These are phyloP conservation scores for Phytophthora macrochlamydospora DNA, from an alignment of 352 stramenopile genomes.

Conservation along the genomic window DNA sequence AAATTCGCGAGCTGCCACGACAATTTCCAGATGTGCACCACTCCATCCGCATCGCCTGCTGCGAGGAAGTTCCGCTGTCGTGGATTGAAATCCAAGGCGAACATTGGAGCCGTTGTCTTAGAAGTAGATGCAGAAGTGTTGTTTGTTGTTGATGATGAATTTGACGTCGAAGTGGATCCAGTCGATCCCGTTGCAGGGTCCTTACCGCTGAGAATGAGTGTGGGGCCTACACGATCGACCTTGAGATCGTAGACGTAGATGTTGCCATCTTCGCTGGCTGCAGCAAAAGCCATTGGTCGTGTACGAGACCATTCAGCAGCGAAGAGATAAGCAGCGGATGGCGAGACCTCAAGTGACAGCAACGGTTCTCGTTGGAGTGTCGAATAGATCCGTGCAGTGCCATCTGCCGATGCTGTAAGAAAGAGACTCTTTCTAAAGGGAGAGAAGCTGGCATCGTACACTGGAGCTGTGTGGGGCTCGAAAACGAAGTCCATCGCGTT, in stretches of 20 bases:
- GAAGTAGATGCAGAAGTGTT: neutral
- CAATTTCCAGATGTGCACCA: slow-evolving; percentile 86
- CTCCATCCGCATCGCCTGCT: slow-evolving; percentile 60
- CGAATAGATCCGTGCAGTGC: slow-evolving; percentile 79
- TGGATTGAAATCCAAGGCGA: slow-evolving; percentile 80
- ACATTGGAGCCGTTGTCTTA: slow-evolving; percentile 45
- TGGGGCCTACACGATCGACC: slow-evolving; percentile 47
- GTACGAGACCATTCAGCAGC: slow-evolving; percentile 77
- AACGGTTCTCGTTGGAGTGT: slow-evolving; percentile 67
- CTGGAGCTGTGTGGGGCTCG: slow-evolving; percentile 68
- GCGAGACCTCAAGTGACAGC: slow-evolving; percentile 66
- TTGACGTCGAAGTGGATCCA: slow-evolving; percentile 11
- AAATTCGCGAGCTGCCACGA: slow-evolving; percentile 83
- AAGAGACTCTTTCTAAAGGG: slow-evolving; percentile 87
- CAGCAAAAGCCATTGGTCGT: slow-evolving; percentile 74
- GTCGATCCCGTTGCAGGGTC: slow-evolving; percentile 26
- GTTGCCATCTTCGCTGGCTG: slow-evolving; percentile 72
- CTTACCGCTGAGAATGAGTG: slow-evolving; percentile 47
- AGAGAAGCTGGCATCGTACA: slow-evolving; percentile 83
- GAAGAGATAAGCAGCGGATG: slow-evolving; percentile 76
- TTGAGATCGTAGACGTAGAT: slow-evolving; percentile 84
- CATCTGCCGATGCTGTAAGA: slow-evolving; percentile 78
- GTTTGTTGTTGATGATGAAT: slow-evolving; percentile 15
- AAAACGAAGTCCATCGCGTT: slow-evolving; percentile 82
- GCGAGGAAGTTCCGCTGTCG: slow-evolving; percentile 87